phyloP scores from a whole-genome alignment of 2,329 filamentous ascomycete genomes.

The Alternaria sp. region DNA sequence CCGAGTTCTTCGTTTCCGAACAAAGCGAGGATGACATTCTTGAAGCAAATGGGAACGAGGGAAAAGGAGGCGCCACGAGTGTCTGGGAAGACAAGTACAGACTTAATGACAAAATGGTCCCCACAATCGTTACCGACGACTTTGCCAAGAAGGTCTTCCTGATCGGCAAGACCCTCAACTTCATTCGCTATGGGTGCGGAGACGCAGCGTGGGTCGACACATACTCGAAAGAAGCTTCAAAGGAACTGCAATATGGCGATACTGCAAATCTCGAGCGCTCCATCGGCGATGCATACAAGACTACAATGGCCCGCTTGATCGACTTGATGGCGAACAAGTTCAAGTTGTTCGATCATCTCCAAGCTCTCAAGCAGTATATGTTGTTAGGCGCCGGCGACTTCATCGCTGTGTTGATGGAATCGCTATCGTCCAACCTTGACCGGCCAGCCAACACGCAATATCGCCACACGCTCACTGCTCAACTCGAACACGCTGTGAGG shows the following conservation, averaged over 20 bases:
- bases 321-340: constrained; percentile 95
- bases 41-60: constrained; percentile 52
- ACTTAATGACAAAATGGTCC: constrained; percentile 83
- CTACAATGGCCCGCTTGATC: constrained; percentile 94
- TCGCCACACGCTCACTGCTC: constrained; percentile 94
- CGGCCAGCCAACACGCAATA: constrained; percentile 97
- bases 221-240: constrained; percentile 91
- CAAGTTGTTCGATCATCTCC: constrained; percentile 89
- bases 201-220: constrained; percentile 95
- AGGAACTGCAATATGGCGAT: constrained; percentile 90
- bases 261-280: constrained; percentile 89
- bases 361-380: constrained; percentile 92
- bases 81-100: constrained; percentile 99
- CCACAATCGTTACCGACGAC: constrained; percentile 89
- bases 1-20: constrained; percentile 94
- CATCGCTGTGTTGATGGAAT: constrained; percentile 96
- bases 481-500: constrained; percentile 94
- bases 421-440: constrained; percentile 88
- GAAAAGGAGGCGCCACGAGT: constrained; percentile 73
- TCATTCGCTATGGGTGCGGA: constrained; percentile 93
- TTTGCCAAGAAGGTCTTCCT: constrained; percentile 97
- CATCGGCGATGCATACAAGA: constrained; percentile 97
- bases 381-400: constrained; percentile 96
- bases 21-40: constrained; percentile 66
- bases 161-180: constrained; percentile 97